These are phyloP conservation scores for Orbilia quercus DNA, from an alignment of 2,329 filamentous ascomycete species.

Conservation along the genomic window DNA sequence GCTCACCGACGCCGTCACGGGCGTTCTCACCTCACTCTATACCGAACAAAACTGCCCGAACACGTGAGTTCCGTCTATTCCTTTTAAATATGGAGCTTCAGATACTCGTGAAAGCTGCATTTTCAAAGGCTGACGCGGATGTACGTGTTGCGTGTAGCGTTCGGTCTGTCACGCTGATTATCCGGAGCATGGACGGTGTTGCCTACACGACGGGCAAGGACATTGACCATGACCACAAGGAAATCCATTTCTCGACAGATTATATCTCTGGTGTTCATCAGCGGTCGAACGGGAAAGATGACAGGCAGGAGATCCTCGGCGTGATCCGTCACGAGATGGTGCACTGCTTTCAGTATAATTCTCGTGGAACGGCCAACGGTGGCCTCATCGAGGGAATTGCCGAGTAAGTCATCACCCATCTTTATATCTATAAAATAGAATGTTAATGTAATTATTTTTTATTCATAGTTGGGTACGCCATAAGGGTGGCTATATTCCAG, in stretches of 20 bases:
- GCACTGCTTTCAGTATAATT: slow-evolving; percentile 90
- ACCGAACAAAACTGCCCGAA: slow-evolving; percentile 61
- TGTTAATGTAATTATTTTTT: neutral
- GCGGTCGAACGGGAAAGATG: slow-evolving; percentile 62
- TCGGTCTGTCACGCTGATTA: slow-evolving; percentile 85
- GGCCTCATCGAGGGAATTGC: slow-evolving; percentile 91
- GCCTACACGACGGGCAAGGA: slow-evolving; percentile 87
- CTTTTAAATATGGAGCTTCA: neutral
- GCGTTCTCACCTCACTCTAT: slow-evolving; percentile 80
- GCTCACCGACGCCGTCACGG: slow-evolving; percentile 72
- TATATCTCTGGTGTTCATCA: slow-evolving; percentile 72
- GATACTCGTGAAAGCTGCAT: no score
- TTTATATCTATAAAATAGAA: neutral
- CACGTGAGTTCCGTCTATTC: slow-evolving; percentile 32
- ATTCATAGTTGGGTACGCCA: slow-evolving; percentile 77
- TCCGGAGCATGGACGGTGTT: slow-evolving; percentile 83
- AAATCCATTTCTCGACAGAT: slow-evolving; percentile 84
- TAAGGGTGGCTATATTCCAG: slow-evolving; percentile 76
- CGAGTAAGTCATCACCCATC: slow-evolving; percentile 66
- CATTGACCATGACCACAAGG: slow-evolving; percentile 86
- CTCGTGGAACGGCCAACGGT: slow-evolving; percentile 71
- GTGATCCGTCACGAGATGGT: slow-evolving; percentile 93
- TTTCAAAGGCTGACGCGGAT: slow-evolving; percentile 12
- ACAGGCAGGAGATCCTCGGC: slow-evolving; percentile 76
- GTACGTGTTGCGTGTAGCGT: slow-evolving; percentile 65